These are phyloP conservation scores for Fomes fomentarius DNA, from an alignment of 1,284 basidiomycete species.

Conservation along the genomic window DNA sequence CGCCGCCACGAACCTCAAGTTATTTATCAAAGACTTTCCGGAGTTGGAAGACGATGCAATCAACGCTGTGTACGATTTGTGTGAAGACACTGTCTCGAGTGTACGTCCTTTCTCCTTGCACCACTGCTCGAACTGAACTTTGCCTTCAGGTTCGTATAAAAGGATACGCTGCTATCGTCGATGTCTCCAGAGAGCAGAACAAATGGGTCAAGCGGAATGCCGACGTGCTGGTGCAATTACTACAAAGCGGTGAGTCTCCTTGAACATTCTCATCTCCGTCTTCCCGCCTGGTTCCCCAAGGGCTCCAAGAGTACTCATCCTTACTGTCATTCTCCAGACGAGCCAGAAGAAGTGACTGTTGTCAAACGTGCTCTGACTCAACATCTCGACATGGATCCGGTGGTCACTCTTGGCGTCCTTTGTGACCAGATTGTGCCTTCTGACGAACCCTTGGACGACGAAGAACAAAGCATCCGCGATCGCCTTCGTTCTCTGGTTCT, in stretches of 20 bases:
- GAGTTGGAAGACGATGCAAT: slow-evolving; percentile 74
- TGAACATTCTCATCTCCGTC: no score
- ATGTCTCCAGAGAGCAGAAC: slow-evolving; percentile 59
- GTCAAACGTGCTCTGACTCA: slow-evolving; percentile 62
- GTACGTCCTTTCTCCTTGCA: slow-evolving; percentile 37
- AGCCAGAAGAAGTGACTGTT: slow-evolving; percentile 61
- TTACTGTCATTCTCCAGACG: slow-evolving; percentile 46
- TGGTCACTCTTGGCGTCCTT: slow-evolving; percentile 62
- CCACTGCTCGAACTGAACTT: slow-evolving; percentile 6
- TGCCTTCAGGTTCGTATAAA: slow-evolving; percentile 60
- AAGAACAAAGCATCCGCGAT: slow-evolving; percentile 60
- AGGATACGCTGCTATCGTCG: slow-evolving; percentile 65
- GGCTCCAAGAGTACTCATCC: no score
- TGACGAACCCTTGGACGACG: slow-evolving; percentile 55
- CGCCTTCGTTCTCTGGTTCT: slow-evolving; percentile 61
- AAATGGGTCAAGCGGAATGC: slow-evolving; percentile 72
- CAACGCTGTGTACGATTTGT: slow-evolving; percentile 74
- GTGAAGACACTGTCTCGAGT: slow-evolving; percentile 64
- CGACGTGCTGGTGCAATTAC: slow-evolving; percentile 72
- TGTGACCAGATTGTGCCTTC: slow-evolving; percentile 65
- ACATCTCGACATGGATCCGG: slow-evolving; percentile 66
- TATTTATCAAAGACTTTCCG: slow-evolving; percentile 65
- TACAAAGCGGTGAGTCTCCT: slow-evolving; percentile 75
- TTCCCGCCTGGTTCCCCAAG: no score
- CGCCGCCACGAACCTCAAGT: slow-evolving; percentile 58